Evolutionary conservation across 257 asterid species (phyloP).

Genomic region (Ballota nigra): DNA sequence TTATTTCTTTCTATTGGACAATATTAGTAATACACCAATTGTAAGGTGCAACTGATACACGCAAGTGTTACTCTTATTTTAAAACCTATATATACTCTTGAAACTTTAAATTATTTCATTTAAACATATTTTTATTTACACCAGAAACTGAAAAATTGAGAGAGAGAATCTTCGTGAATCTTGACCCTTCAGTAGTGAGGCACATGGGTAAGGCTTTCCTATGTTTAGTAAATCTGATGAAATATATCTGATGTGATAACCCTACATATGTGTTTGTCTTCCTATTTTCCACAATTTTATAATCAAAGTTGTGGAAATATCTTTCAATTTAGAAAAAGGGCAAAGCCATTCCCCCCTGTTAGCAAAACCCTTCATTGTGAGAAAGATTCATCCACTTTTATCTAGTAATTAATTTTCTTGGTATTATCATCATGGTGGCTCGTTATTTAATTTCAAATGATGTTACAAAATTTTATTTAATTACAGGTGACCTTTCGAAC

Average conservation of each 20-base stretch:
- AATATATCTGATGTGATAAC: conserved; percentile 30
- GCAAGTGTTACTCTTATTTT: no score
- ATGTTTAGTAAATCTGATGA: conserved; percentile 37
- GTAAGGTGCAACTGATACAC: no score
- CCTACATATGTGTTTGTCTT: conserved; percentile 34
- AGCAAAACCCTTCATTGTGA: conserved; percentile 20
- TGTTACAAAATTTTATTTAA: not conserved
- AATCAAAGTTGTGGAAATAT: not conserved
- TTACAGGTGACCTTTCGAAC: no score
- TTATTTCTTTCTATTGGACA: no score
- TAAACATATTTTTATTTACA: no score
- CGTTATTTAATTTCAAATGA: not conserved
- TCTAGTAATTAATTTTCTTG: not conserved
- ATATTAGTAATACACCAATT: no score
- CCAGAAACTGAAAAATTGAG: no score
- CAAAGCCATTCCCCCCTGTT: conserved; percentile 6
- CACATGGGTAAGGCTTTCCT: conserved; percentile 49
- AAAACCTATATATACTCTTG: no score
- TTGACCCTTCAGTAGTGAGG: not conserved
- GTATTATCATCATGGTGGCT: not conserved
- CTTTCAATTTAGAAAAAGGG: not conserved
- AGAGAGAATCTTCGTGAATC: no score
- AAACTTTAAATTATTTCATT: no score
- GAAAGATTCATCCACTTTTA: conserved; percentile 33
- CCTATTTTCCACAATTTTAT: not conserved